Base-by-base conservation (phyloP, 345 rosid species). In the Alliaria petiolata region DNA sequence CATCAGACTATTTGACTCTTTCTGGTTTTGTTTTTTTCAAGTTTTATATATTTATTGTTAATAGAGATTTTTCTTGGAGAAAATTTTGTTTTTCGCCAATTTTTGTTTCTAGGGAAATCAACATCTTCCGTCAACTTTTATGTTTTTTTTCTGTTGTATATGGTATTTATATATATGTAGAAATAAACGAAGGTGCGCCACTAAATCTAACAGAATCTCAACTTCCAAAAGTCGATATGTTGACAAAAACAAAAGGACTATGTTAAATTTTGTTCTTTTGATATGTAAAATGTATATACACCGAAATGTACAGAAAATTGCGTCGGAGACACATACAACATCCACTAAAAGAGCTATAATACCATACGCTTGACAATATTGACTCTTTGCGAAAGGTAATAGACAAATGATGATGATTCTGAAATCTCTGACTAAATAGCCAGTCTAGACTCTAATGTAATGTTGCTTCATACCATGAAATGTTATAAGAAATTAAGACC, bases 301-400 rank as follows among this genome's bases (percentile, higher is more conserved):
- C 52, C 36, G 22, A 47, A 59, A 49, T 60, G 25, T 11, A 40
- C 25, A 39, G 13, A 38, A 17, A 51, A 51, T n/a, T n/a, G n/a
- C n/a, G n/a, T n/a, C n/a, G n/a, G n/a, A n/a, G n/a, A n/a, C n/a
- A n/a, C n/a, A n/a, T n/a, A n/a, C n/a, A 60, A 22, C n/a, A 40
- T 33, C 53, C 76, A 71, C 69, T 61, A 17, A 12, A 45, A 72
- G 47, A 45, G 58, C 43, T 45, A 72, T 54, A 64, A 62, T 72
- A 53, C 20, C 33, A 55, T 55, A 55, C 3, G 65, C 77, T 64
- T 64, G 71, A 55, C 40, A 55, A 72, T 72, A 35, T 72, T 72
- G 70, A 72, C 77, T 55, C 34, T 46, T 55, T 64, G 56, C 57
- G 55, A 30, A 70, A 57, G 65, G 45, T n/a, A 44, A 57, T 22